Conservation (phyloP, 2,329 filamentous ascomycete species). For the Aspergillus pseudotamarii region DNA sequence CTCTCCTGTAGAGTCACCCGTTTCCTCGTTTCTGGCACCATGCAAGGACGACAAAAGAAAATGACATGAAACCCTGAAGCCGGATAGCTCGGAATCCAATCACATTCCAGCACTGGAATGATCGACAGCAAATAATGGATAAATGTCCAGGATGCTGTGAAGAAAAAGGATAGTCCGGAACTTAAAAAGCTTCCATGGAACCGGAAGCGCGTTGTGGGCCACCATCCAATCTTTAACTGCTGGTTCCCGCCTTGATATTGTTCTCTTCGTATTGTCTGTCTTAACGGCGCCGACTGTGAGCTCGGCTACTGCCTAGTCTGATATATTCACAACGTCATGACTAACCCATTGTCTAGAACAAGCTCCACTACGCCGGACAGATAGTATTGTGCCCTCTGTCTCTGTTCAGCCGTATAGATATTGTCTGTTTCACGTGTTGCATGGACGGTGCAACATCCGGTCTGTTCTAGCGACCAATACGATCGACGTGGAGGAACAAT, state of each 20-base stretch:
- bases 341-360: slow-evolving; percentile 13
- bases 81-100: neutral
- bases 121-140: neutral
- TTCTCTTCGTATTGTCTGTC: slow-evolving; percentile 33
- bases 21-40: neutral
- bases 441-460: slow-evolving; percentile 12
- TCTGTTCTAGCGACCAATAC: slow-evolving; percentile 9
- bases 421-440: slow-evolving; percentile 35
- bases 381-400: slow-evolving; percentile 16
- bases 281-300: neutral
- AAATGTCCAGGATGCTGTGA: neutral
- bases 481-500: slow-evolving; percentile 1
- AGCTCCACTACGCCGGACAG: neutral
- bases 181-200: neutral
- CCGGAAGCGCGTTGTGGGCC: neutral
- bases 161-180: neutral
- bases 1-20: neutral
- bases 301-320: neutral
- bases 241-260: slow-evolving; percentile 27
- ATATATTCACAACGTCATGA: slow-evolving; percentile 4
- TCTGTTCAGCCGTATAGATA: slow-evolving; percentile 12
- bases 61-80: neutral
- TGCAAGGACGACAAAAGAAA: neutral
- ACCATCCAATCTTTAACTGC: neutral
- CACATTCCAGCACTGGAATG: neutral